Conservation (phyloP, 345 rosid species). For the Murraya paniculata region DNA sequence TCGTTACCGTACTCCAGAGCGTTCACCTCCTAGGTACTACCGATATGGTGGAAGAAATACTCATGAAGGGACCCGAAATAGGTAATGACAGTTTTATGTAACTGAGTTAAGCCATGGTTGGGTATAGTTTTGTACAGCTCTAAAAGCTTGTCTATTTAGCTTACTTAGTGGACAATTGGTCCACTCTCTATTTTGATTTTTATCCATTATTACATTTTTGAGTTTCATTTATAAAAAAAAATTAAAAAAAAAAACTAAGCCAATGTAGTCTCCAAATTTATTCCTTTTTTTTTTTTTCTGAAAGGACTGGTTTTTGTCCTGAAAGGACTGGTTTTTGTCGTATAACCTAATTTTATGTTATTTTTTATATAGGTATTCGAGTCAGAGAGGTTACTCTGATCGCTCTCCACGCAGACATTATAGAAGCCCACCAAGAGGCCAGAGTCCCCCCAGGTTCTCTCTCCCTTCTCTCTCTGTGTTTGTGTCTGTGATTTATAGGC, state of each 20-base stretch:
- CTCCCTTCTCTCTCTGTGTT: slow-evolving; percentile 7
- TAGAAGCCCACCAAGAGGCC: slow-evolving; percentile 73
- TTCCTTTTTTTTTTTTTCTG: background rate
- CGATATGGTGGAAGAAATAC: slow-evolving; percentile 60
- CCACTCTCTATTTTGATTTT: no score
- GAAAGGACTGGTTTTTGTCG: background rate
- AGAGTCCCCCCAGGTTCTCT: slow-evolving; percentile 77
- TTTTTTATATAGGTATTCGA: slow-evolving; percentile 46
- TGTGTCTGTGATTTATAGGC: background rate
- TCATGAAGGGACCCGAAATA: slow-evolving; percentile 62
- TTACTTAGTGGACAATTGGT: no score
- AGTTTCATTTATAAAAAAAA: background rate
- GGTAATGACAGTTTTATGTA: slow-evolving; percentile 41
- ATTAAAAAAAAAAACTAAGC: background rate
- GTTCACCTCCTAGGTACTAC: slow-evolving; percentile 48
- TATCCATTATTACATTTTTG: no score
- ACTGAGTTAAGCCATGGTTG: background rate
- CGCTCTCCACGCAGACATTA: slow-evolving; percentile 49
- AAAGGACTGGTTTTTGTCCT: no score
- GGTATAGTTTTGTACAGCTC: no score
- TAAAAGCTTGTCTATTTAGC: no score
- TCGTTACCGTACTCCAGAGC: slow-evolving; percentile 87
- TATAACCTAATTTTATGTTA: slow-evolving; percentile 1
- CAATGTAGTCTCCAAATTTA: background rate
- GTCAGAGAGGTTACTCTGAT: slow-evolving; percentile 49